Conservation (phyloP, 768 basidiomycete genomes). For the Trametes sanguinea region DNA sequence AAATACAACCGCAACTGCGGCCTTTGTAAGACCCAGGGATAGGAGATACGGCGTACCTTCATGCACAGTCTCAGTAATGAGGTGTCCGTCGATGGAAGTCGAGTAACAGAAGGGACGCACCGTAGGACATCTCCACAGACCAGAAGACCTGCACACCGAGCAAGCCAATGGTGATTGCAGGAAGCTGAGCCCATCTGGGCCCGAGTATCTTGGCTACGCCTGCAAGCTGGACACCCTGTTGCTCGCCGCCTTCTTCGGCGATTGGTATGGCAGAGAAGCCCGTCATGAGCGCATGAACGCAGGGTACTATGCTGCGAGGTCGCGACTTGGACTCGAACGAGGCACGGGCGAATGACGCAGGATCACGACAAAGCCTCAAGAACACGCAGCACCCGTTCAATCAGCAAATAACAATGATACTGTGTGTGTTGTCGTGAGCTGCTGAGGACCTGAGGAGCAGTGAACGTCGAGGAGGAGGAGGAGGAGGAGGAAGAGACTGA, state of each 20-base stretch:
- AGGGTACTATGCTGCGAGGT: background rate
- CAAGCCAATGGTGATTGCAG: constrained; percentile 74
- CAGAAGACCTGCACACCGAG: constrained; percentile 88
- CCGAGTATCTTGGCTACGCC: constrained; percentile 66
- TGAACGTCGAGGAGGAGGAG: too few relatives aligned
- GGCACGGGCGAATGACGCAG: too few relatives aligned
- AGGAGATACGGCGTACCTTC: constrained; percentile 85
- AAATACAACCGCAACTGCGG: constrained; percentile 87
- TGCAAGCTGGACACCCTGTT: constrained; percentile 41
- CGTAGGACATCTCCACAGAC: constrained; percentile 95
- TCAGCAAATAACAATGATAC: too few relatives aligned
- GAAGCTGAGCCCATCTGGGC: constrained; percentile 66
- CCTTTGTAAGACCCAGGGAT: constrained; percentile 85
- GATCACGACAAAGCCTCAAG: too few relatives aligned
- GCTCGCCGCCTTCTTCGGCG: constrained; percentile 44
- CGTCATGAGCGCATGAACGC: constrained; percentile 43
- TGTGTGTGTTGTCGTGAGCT: too few relatives aligned
- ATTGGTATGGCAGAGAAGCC: constrained; percentile 51
- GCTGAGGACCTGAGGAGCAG: too few relatives aligned
- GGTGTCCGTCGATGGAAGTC: background rate
- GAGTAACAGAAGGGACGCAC: constrained; percentile 32
- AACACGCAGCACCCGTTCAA: too few relatives aligned
- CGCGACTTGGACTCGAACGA: background rate
- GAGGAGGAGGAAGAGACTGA: too few relatives aligned
- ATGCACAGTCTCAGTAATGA: background rate